Base-by-base conservation (phyloP, 1,139 yeast genomes). In the Diutina scorzettiae region DNA sequence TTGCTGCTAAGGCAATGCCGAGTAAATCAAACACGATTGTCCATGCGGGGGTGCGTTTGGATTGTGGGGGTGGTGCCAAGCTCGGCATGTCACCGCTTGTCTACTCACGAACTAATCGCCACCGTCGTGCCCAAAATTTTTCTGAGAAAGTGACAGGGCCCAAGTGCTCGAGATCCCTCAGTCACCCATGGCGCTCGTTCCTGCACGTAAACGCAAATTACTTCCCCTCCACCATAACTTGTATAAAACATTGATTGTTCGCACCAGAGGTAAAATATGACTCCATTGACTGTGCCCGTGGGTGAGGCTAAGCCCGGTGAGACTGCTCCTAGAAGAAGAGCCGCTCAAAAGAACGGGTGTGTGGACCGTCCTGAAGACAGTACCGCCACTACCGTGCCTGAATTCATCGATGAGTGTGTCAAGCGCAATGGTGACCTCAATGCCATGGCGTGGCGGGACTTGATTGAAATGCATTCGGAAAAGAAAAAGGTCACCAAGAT, bases 261-360 rank as follows among this genome's bases (percentile, higher is more conserved):
- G 30, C 30, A 27, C 30, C 14, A 7, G 4, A 27, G 8, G 5
- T 7, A 5, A 5, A 27, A 31, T 11, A 32, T 32, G 37, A 32
- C 37, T 20, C 37, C 37, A 21, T 32, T 65, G 43, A 68, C 72
- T 30, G 89, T 83, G 32, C 78, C 79, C 31, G 93, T 84, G 30
- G 95, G 94, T 31, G 81, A 81, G 46, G 89, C 91, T 33, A 75
- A 74, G 53, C 73, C 76, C 9, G 93, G 94, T 47, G 96, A 89
- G 64, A 83, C 96, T 24, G 95, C 95, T 3, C 95, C 95, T 49
- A 78, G 95, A 64, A 78, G 95, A 66, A 82, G 76, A 55, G 66
- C 70, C 46, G 64, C 73, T 44, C 78, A 76, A 44, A 76, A 75
- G 50, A 73, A 73, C 40, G 81, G 64, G 4, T 63, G 75, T 1